Evolutionary conservation across 192 early-diverging fungal genomes (phyloP), one percentile per base, ranked within the genome.

Genomic region (Podila horticola): DNA sequence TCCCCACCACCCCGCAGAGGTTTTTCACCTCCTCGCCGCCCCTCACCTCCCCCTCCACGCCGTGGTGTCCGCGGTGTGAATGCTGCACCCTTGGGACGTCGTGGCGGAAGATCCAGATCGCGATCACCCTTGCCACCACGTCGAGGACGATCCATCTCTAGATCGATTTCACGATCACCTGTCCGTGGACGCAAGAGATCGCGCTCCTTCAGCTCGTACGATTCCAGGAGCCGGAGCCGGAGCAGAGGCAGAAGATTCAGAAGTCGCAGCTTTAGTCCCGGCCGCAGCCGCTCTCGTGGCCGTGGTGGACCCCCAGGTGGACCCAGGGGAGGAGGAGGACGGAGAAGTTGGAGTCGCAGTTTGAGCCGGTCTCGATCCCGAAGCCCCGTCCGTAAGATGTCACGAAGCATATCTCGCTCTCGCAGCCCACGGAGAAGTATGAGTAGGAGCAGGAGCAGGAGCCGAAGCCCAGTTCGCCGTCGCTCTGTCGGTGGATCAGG

Each of bases 141-240:
- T 3, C 50, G 77, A 22, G 62, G 70, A 38, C 69, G 71, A 7
- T 51, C 55, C 2, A 45, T 58, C 68, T 72, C 77, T 6, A 64
- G 75, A 33, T 79, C 75, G 26, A 36, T 79, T 7, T 79, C 76
- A 20, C 67, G 71, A 26, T 81, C 77, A 12, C 77, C 77, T 17
- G 58, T 81, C 31, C 77, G 77, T 33, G 77, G 77, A 29, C 62
- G 77, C 28, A 81, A 69, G 71, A 68, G 77, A 64, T 73, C 77
- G 10, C 77, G 77, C 26, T 81, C 77, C 28, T 81, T 57, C 29
- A 81, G 77, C 52, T 59, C 77, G 4, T 81, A 81, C 50, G 71
- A 66, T 41, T 81, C 77, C 17, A 69, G 77, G 33, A 81, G 77
- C 61, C 66, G 71, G 34, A 73, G 71, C 36, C 41, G 71, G 36